Conservation (phyloP, 192 early-diverging fungal species). For the Coemansia sp. region DNA sequence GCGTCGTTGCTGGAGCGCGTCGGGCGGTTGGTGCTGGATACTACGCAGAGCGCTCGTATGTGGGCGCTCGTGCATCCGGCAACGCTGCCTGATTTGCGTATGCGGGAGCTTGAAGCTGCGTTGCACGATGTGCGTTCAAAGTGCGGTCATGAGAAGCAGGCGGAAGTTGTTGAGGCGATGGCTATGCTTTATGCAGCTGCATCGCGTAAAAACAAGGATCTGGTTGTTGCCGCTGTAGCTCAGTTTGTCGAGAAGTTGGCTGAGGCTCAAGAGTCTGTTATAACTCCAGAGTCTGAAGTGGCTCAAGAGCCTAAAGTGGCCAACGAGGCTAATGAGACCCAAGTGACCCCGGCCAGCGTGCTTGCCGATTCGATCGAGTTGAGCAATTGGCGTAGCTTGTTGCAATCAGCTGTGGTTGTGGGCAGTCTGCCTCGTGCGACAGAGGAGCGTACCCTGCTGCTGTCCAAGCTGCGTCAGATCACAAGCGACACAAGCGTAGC, state of each 20-base stretch:
- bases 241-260: constrained; percentile 20
- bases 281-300: too few species aligned
- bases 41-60: constrained; percentile 27
- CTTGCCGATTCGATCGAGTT: constrained; percentile 24
- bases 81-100: constrained; percentile 23
- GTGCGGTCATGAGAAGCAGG: not conserved
- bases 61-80: constrained; percentile 38
- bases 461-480: not conserved
- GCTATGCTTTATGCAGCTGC: constrained; percentile 47
- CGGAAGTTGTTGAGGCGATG: constrained; percentile 36
- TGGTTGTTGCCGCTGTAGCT: constrained; percentile 25
- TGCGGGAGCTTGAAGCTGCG: constrained; percentile 24
- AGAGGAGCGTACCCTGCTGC: not conserved
- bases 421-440: constrained; percentile 8
- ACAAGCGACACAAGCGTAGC: constrained; percentile 3
- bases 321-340: too few species aligned
- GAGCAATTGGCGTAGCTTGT: constrained; percentile 17
- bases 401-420: constrained; percentile 2
- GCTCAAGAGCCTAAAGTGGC: too few species aligned
- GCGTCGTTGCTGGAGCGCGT: not conserved
- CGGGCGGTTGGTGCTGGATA: constrained; percentile 26
- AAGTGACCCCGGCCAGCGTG: constrained; percentile 14
- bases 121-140: not conserved
- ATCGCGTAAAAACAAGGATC: constrained; percentile 29
- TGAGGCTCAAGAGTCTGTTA: not conserved